phyloP scores from a whole-genome alignment of 192 early-diverging fungal genomes.

The Glomus cerebriforme region DNA sequence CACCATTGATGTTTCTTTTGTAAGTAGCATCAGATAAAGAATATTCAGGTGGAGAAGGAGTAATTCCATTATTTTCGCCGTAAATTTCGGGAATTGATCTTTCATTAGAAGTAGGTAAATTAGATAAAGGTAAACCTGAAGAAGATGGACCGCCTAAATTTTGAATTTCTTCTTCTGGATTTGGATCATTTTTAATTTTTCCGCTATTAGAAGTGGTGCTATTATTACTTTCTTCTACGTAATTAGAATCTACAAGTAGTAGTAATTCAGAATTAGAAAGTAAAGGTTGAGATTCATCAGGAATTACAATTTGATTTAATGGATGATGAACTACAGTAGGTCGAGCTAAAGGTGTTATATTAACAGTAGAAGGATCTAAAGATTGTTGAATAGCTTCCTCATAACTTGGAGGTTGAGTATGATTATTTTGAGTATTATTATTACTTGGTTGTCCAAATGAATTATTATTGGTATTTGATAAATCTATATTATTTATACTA shows the following conservation, averaged over 20 bases:
- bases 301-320: background rate
- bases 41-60: background rate
- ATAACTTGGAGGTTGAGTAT: background rate
- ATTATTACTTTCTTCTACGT: too few relatives aligned
- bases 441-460: background rate
- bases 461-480: background rate
- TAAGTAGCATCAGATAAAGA: conserved; percentile 1
- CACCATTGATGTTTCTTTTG: background rate
- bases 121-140: background rate
- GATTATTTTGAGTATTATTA: background rate
- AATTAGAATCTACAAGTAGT: background rate
- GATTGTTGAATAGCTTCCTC: background rate
- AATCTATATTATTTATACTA: background rate
- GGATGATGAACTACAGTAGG: background rate
- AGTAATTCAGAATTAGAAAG: background rate
- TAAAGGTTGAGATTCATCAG: background rate
- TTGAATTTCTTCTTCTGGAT: background rate
- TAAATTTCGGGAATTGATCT: background rate
- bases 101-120: background rate
- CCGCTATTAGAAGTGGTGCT: background rate
- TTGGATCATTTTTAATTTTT: background rate
- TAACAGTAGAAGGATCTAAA: background rate
- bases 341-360: background rate
- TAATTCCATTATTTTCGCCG: background rate
- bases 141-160: background rate